phyloP scores from a whole-genome alignment of 768 basidiomycete genomes.

The Podaxis sp. region DNA sequence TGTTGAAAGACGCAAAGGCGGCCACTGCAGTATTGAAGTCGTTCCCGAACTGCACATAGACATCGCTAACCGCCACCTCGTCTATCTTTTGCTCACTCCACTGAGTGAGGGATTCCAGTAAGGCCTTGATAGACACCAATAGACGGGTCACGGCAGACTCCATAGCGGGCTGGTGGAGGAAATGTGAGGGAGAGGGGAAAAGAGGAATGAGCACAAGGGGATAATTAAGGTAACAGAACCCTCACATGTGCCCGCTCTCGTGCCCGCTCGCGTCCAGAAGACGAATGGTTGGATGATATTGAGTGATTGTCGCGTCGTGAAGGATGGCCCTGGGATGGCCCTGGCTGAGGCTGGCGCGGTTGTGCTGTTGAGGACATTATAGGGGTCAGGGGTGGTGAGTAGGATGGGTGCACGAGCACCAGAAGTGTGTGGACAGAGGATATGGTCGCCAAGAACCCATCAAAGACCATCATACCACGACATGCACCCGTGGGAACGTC shows the following conservation, averaged over 20 bases:
- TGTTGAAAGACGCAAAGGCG: constrained; percentile 81
- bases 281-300: constrained; percentile 41
- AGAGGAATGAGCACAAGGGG: constrained; percentile 13
- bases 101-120: constrained; percentile 85
- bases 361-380: constrained; percentile 14
- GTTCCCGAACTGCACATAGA: constrained; percentile 95
- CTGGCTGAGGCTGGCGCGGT: constrained; percentile 31
- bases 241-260: constrained; percentile 40
- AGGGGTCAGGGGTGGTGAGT: constrained; percentile 13
- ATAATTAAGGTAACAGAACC: constrained; percentile 7
- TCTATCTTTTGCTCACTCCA: constrained; percentile 77
- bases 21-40: constrained; percentile 94
- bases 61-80: constrained; percentile 88
- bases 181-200: not conserved
- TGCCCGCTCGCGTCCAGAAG: constrained; percentile 37
- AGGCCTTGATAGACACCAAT: constrained; percentile 90
- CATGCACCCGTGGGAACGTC: constrained; percentile 1
- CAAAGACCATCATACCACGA: not conserved
- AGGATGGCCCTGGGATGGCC: constrained; percentile 34
- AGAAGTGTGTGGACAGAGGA: not conserved
- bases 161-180: constrained; percentile 60
- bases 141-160: constrained; percentile 92
- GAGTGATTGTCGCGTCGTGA: constrained; percentile 57
- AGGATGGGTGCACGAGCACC: not conserved
- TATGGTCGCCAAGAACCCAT: not conserved